Conservation (phyloP, 1,284 basidiomycete genomes). For the Wallemia mellicola region DNA sequence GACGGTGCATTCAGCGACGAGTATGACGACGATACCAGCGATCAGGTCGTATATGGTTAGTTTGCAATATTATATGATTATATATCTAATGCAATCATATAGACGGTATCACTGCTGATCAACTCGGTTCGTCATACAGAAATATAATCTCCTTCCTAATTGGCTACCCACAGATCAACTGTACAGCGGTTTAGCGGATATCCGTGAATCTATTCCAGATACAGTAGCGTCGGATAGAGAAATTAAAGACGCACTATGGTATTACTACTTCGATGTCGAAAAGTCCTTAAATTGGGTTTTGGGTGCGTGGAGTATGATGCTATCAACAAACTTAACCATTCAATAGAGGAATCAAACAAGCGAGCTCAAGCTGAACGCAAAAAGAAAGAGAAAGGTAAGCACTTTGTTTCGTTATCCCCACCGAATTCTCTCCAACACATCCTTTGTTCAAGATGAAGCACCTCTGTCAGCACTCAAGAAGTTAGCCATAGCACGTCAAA, state of each 20-base stretch:
- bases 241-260: conserved; percentile 60
- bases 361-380: conserved; percentile 14
- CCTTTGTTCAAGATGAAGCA: conserved; percentile 4
- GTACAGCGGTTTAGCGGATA: conserved; percentile 32
- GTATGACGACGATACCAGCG: conserved; percentile 24
- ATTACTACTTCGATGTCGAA: conserved; percentile 61
- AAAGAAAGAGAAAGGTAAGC: conserved; percentile 55
- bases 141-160: not conserved
- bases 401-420: conserved; percentile 4
- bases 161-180: conserved; percentile 31
- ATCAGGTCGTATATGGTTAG: conserved; percentile 5
- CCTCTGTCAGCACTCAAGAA: not conserved
- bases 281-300: conserved; percentile 41
- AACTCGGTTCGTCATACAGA: conserved; percentile 24
- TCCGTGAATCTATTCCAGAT: conserved; percentile 32
- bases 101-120: conserved; percentile 30
- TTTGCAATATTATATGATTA: not conserved
- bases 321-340: conserved; percentile 8
- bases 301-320: conserved; percentile 8
- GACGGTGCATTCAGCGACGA: conserved; percentile 39
- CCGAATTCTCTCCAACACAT: conserved; percentile 2
- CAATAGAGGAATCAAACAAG: conserved; percentile 8
- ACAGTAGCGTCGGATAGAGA: conserved; percentile 39
- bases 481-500: not conserved
- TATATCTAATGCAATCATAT: no score